These are phyloP conservation scores for Pezizomycotina sp. DNA, from an alignment of 2,329 filamentous ascomycete species.

Conservation along the genomic window DNA sequence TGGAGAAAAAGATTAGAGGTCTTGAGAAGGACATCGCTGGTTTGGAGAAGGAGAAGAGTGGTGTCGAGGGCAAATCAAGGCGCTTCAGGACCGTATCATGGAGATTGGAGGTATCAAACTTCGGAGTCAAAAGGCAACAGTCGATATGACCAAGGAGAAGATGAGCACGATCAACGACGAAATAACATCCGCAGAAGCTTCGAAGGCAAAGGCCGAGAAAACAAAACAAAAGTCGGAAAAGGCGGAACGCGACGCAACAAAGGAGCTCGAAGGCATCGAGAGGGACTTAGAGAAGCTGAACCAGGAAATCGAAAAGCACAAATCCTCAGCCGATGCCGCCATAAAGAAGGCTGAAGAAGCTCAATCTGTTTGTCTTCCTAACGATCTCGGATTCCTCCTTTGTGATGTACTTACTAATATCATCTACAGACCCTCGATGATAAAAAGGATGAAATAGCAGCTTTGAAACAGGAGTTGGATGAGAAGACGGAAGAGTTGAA, in stretches of 20 bases:
- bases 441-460: constrained; percentile 65
- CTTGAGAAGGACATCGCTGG: constrained; percentile 64
- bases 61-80: constrained; percentile 87
- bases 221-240: constrained; percentile 75
- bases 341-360: constrained; percentile 63
- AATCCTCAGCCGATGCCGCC: constrained; percentile 55
- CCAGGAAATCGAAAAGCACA: constrained; percentile 61
- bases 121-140: constrained; percentile 73
- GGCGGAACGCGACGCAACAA: constrained; percentile 58
- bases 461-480: constrained; percentile 71
- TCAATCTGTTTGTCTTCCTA: constrained; percentile 38
- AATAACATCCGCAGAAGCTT: constrained; percentile 70
- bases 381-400: neutral
- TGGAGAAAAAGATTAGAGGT: constrained; percentile 62
- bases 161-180: constrained; percentile 66
- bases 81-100: constrained; percentile 93
- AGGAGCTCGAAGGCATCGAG: constrained; percentile 56
- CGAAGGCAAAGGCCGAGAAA: constrained; percentile 86
- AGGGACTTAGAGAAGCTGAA: constrained; percentile 63
- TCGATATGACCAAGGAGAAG: constrained; percentile 75
- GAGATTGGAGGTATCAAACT: constrained; percentile 89
- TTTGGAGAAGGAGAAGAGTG: constrained; percentile 69
- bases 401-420: constrained; percentile 21
- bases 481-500: constrained; percentile 74
- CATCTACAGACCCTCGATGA: constrained; percentile 43